Evolutionary conservation across 75 land plant genomes (phyloP), one percentile per base, ranked within the genome.

Genomic region (Adiantum capillusveneris): DNA sequence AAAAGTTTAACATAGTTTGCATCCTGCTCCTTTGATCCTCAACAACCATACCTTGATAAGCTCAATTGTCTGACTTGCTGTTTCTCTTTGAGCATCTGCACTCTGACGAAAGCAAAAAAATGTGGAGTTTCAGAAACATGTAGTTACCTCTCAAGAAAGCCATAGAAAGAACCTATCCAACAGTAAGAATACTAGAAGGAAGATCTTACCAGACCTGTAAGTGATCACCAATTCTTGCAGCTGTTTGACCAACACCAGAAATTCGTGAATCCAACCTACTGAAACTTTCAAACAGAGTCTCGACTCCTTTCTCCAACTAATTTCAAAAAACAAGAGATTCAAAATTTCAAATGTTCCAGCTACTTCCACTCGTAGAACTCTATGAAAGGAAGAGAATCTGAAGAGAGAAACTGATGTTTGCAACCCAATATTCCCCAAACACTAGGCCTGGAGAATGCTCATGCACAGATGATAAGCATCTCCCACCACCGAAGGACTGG

Each of bases 141-240:
- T 44, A 41, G 34, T 30, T 31, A 30, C 16, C 12, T 39, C 13
- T 39, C 13, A 9, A 13, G 42, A 9, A 39, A 9, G 42, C n/a
- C n/a, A n/a, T 7, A 39, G 12, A 25, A 0, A 6, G n/a, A 44
- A 42, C 24, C 21, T 41, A 3, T n/a, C n/a, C n/a, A n/a, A n/a
- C n/a, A n/a, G n/a, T 59, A 22, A 37, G 18, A 20, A 37, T 6
- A 7, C 7, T 29, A 36, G 31, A 53, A 9, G n/a, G 27, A 26
- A 59, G 28, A 39, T 45, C 41, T 20, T 44, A 57, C 29, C 29
- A 29, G 67, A 94, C 99, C 91, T 94, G 99, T 42, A 94, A 71
- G 73, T 94, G 99, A 58, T 94, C 99, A 29, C 99, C 99, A 60
- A 94, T 94, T 64, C 93, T 88, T 45, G 99, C 99, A 56, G 99